Conservation (phyloP, 2,329 filamentous ascomycete genomes). For the Aspergillus tanneri region DNA sequence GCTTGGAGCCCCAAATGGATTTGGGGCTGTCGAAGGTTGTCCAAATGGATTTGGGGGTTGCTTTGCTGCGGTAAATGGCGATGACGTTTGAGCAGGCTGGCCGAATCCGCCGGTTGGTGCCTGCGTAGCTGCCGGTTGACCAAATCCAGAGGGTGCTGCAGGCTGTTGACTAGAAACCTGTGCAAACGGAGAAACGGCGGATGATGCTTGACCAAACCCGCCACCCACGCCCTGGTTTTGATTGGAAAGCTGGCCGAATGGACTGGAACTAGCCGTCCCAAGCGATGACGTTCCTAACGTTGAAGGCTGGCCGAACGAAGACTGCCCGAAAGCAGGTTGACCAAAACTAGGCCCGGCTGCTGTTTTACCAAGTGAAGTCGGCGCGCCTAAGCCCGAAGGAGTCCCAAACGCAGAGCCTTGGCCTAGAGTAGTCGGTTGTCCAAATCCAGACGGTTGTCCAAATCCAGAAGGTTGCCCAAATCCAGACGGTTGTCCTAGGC, state of each 20-base stretch:
- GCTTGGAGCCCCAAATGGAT: constrained; percentile 36
- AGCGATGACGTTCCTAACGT: constrained; percentile 30
- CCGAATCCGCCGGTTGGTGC: constrained; percentile 37
- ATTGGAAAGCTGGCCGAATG: constrained; percentile 47
- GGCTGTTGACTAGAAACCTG: constrained; percentile 33
- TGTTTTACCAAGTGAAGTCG: no score
- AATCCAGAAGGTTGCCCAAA: constrained; percentile 30
- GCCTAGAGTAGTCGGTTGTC: constrained; percentile 24
- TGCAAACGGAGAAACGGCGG: constrained; percentile 32
- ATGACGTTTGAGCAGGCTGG: constrained; percentile 28
- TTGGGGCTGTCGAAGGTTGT: constrained; percentile 26
- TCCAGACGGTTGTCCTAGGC: constrained; percentile 23
- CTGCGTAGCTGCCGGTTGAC: constrained; percentile 24
- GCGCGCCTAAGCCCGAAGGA: constrained; percentile 31
- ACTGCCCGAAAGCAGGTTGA: constrained; percentile 37
- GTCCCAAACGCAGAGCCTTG: constrained; percentile 44
- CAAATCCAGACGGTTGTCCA: constrained; percentile 26
- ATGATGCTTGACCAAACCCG: constrained; percentile 24
- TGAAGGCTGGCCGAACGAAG: constrained; percentile 28
- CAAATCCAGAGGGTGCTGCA: constrained; percentile 31
- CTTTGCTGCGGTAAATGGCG: constrained; percentile 31
- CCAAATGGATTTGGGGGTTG: constrained; percentile 32
- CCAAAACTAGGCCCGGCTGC: no score
- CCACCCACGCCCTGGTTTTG: constrained; percentile 28
- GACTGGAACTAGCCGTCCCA: constrained; percentile 35